Base-by-base conservation (phyloP, 768 basidiomycete genomes). In the Leccinum rimulosum region DNA sequence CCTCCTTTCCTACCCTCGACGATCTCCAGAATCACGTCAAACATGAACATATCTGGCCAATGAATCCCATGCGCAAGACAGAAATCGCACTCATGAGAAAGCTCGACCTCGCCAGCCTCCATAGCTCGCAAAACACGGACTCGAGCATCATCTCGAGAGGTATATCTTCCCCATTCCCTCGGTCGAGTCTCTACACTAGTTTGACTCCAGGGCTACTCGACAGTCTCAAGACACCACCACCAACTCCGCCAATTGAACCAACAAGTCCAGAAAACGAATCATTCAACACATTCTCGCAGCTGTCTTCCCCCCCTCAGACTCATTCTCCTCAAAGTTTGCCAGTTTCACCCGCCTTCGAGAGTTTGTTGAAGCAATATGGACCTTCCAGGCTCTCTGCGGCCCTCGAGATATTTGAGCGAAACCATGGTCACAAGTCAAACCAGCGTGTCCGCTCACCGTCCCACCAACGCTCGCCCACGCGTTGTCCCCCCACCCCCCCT, bases 21-120 rank as follows among this genome's bases (percentile, higher is more conserved):
- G 76, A 75, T 15, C 77, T 85, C 28, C 66, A 72, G 3, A 61
- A 72, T 7, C 85, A 87, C 65, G 77, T 85, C 47, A 66, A 76
- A 14, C 66, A 72, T 28, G 77, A 80, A 11, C 85, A 87, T 65
- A 74, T 82, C 47, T 74, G 69, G 53, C 72, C 70, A 28, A 73
- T 77, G 38, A 66, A 75, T 45, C 79, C 83, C n/a, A 74, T 82
- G 58, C 69, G 64, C 27, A 76, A 76, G 31, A 60, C 71, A 25
- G 84, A 86, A 35, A 73, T 87, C 12, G 64, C 75, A 3, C 63
- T 79, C 38, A 66, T 78, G 52, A 68, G 67, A 54, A 68, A 61
- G 52, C 70, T 74, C 61, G 73, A 80, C 56, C 74, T 72, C 1
- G 82, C 82, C 54, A 69, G 68, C 52, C 57, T 71, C 17, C 64